These are phyloP conservation scores for Graphium sp. DNA, from an alignment of 2,329 filamentous ascomycete species.

Conservation along the genomic window DNA sequence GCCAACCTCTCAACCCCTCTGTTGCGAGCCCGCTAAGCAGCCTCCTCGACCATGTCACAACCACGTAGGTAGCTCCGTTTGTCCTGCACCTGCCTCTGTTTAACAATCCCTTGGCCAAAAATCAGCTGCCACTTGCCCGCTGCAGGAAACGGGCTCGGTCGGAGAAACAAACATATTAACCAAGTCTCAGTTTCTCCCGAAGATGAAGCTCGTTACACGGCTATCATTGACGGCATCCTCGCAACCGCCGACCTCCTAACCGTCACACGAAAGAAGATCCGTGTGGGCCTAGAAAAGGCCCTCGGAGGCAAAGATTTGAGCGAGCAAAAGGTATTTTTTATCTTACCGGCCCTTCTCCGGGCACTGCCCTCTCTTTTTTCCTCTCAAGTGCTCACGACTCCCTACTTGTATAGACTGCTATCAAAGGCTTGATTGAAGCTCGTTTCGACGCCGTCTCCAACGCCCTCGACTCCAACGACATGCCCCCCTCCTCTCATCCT, in stretches of 20 bases:
- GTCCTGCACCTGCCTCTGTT: no score
- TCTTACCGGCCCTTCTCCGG: background rate
- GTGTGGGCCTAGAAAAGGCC: constrained; percentile 34
- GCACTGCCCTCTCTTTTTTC: background rate
- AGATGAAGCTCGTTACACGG: constrained; percentile 34
- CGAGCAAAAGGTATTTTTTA: constrained; percentile 33
- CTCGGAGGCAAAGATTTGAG: constrained; percentile 40
- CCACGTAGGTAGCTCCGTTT: constrained; percentile 1
- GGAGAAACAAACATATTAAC: no score
- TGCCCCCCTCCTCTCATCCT: constrained; percentile 17
- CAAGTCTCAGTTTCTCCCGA: constrained; percentile 24
- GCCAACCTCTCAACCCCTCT: no score
- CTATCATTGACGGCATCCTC: constrained; percentile 43
- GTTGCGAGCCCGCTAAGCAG: no score
- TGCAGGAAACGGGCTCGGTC: no score
- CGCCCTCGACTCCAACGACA: constrained; percentile 25
- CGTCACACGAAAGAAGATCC: constrained; percentile 47
- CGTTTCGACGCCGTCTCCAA: constrained; percentile 56
- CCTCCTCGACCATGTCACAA: constrained; percentile 1
- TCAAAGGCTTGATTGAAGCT: constrained; percentile 56
- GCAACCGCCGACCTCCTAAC: constrained; percentile 40
- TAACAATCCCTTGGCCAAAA: no score
- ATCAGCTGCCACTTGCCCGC: no score
- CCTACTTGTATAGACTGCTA: constrained; percentile 34
- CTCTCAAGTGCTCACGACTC: background rate